Conservation (phyloP, 2,329 filamentous ascomycete species). For the Calonectria multiphialidica region DNA sequence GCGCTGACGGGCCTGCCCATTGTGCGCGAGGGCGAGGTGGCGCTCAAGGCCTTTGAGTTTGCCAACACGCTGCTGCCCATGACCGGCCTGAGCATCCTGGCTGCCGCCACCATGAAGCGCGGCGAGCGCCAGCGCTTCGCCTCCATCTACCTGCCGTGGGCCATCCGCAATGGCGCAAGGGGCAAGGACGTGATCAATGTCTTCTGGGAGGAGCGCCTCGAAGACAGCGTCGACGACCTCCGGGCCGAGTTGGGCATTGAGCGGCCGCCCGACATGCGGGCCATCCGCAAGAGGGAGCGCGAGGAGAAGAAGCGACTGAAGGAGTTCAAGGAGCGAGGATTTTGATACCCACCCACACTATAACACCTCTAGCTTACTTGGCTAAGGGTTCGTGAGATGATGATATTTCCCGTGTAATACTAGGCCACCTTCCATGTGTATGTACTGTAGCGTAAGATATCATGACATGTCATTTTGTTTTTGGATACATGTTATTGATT, state of each 20-base stretch:
- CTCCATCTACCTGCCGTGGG: constrained; percentile 88
- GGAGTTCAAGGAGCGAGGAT: constrained; percentile 47
- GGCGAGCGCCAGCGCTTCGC: constrained; percentile 83
- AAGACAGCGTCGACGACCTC: constrained; percentile 84
- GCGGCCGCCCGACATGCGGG: constrained; percentile 86
- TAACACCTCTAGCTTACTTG: neutral
- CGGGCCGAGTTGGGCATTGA: constrained; percentile 84
- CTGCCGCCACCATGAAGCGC: constrained; percentile 87
- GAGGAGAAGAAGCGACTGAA: constrained; percentile 76
- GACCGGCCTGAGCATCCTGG: constrained; percentile 88
- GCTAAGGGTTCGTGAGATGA: neutral
- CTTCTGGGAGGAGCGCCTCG: constrained; percentile 96
- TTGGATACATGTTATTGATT: too few species aligned
- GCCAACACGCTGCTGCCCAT: constrained; percentile 94
- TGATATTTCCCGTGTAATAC: neutral
- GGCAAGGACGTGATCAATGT: constrained; percentile 91
- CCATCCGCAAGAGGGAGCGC: constrained; percentile 77
- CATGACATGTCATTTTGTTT: neutral
- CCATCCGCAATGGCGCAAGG: constrained; percentile 82
- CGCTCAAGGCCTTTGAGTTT: constrained; percentile 98
- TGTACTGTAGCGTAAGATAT: constrained; percentile 29
- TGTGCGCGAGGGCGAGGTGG: constrained; percentile 94
- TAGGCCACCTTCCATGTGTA: neutral
- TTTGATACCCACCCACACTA: constrained; percentile 26
- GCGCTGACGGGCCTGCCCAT: constrained; percentile 91